These are phyloP conservation scores for Suillus occidentalis DNA, from an alignment of 768 basidiomycete genomes.

Conservation along the genomic window DNA sequence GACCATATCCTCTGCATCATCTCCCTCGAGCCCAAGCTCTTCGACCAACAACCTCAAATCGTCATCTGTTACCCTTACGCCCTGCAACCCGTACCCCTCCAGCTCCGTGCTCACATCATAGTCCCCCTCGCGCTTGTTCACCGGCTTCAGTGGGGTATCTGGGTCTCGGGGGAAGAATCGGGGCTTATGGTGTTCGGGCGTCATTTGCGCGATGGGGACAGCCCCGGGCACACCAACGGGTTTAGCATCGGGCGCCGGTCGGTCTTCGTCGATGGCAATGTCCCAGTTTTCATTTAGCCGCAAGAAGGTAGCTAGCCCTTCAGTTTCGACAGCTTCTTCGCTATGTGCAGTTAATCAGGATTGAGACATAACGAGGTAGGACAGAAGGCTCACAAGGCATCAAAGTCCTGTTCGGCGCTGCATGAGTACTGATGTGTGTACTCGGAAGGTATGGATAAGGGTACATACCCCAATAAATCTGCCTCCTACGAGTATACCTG, in stretches of 20 bases:
- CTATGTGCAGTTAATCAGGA: slow-evolving; percentile 37
- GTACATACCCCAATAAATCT: slow-evolving; percentile 78
- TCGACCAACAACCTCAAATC: slow-evolving; percentile 70
- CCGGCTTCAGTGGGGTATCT: slow-evolving; percentile 50
- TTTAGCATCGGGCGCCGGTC: slow-evolving; percentile 50
- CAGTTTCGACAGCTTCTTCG: slow-evolving; percentile 83
- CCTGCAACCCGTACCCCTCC: slow-evolving; percentile 70
- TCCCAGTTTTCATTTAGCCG: slow-evolving; percentile 73
- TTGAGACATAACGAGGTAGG: slow-evolving; percentile 4
- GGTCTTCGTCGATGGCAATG: slow-evolving; percentile 55
- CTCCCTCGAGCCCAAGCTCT: slow-evolving; percentile 73
- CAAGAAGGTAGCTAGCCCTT: slow-evolving; percentile 69
- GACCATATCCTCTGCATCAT: slow-evolving; percentile 75
- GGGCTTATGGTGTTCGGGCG: slow-evolving; percentile 66
- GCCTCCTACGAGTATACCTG: slow-evolving; percentile 79
- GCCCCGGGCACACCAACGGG: slow-evolving; percentile 85
- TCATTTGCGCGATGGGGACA: slow-evolving; percentile 72
- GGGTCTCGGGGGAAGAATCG: slow-evolving; percentile 49
- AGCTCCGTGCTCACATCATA: slow-evolving; percentile 71
- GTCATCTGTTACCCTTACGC: slow-evolving; percentile 73
- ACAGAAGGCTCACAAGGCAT: slow-evolving; percentile 61
- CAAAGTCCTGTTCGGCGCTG: slow-evolving; percentile 51
- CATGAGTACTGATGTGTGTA: slow-evolving; percentile 5
- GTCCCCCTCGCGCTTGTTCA: slow-evolving; percentile 55
- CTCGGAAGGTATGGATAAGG: slow-evolving; percentile 7